A percentile compares a stretch with the other conserved stretches of the same genome.
Conservation (phyloP, 805 yeast genomes). For the Candida nitratophila region DNA sequence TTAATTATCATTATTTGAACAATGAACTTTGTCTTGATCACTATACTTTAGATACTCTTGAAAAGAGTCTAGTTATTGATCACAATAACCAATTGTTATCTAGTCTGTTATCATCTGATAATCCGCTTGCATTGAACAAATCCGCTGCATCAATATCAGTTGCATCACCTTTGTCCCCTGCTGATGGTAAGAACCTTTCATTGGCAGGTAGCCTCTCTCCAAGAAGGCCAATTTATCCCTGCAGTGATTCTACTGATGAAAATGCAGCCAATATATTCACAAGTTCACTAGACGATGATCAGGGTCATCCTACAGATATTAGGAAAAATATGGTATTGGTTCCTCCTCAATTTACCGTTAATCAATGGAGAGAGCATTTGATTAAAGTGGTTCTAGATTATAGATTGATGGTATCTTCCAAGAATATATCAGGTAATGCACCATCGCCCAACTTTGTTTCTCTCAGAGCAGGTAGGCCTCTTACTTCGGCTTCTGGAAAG, state of each 20-base stretch:
- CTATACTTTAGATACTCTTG: not conserved
- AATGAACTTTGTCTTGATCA: not conserved
- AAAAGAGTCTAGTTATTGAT: not conserved
- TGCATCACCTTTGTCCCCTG: too few species aligned
- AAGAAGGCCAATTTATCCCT: not conserved
- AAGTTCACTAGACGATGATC: not conserved
- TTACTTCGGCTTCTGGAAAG: not conserved
- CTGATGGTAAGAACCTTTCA: not conserved
- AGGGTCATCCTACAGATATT: not conserved
- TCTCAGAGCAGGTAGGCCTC: not conserved
- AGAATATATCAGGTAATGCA: not conserved
- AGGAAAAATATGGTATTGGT: constrained; percentile 5
- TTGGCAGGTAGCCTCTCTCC: not conserved
- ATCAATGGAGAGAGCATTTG: constrained; percentile 17
- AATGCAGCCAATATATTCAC: constrained; percentile 1
- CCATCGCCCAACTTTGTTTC: not conserved
- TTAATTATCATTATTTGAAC: not conserved
- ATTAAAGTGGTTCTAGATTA: constrained; percentile 13
- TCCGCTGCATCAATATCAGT: too few species aligned
- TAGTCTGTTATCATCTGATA: not conserved
- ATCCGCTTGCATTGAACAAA: not conserved
- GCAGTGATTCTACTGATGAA: not conserved
- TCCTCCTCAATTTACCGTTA: constrained; percentile 18
- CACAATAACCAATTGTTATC: not conserved
- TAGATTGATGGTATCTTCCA: not conserved